Base-by-base conservation (phyloP, 2,329 filamentous ascomycete genomes). In the Colletotrichum trifolii region DNA sequence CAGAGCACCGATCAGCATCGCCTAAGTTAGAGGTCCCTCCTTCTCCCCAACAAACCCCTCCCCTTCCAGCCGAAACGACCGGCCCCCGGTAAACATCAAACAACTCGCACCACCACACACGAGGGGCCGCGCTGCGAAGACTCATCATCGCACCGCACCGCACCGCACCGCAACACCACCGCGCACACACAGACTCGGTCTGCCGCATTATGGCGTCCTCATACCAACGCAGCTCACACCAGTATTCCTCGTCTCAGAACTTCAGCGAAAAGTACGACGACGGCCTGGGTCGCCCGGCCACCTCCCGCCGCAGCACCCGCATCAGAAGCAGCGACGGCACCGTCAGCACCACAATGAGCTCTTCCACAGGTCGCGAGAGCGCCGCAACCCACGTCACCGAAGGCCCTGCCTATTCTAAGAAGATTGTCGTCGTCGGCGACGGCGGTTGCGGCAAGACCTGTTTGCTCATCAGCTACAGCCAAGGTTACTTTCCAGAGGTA, bases 361-460 rank as follows among this genome's bases (percentile, higher is more conserved):
- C 87, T 68, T 90, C 89, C 56, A 91, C 89, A 54, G 91, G 90
- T 72, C 86, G 89, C 74, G 90, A 94, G 78, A 94, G 92, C 52
- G 88, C 91, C 65, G 89, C 86, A 67, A 97, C 95, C 57, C 90
- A 93, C 77, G 87, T 95, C 79, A 97, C 95, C 54, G 93, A 97
- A 76, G 93, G 92, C 33, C 94, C 95, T 4, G 88, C 93, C 62
- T 97, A 96, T 81, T 98, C 95, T 71, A 99, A 99, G 85, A 99
- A 99, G 86, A 96, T 99, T 76, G 96, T 99, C 48, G 96, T 99
- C 55, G 96, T 99, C 49, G 96, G 96, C 68, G 96, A 99, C 78
- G 96, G 96, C 73, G 96, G 96, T 68, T 99, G 96, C 79, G 96
- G 96, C 73, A 99, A 99, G 89, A 99, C 96, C 8, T 99, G 96